Conservation (phyloP, 352 stramenopile species). For the Phytopythium helicoides region DNA sequence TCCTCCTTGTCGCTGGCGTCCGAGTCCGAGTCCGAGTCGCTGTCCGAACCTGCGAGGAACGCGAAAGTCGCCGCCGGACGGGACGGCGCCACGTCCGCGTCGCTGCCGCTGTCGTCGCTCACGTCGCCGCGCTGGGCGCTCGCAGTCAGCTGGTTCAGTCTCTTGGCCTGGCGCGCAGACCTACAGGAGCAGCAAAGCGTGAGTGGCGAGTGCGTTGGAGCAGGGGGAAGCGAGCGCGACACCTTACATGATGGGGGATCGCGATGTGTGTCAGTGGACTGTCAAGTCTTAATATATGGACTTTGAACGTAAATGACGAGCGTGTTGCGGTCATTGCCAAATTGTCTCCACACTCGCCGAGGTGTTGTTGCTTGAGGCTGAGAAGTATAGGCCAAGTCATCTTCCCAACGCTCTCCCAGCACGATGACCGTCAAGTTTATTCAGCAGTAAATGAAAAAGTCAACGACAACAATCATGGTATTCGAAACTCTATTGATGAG, state of each 20-base stretch:
- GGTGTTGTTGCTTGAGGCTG: no score
- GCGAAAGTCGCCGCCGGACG: slow-evolving; percentile 65
- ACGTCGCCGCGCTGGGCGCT: not conserved
- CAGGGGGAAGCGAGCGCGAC: not conserved
- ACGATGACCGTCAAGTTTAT: no score
- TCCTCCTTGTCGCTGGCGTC: slow-evolving; percentile 30
- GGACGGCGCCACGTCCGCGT: slow-evolving; percentile 37
- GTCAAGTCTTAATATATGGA: not conserved
- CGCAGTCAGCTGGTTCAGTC: slow-evolving; percentile 39
- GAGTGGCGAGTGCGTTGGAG: not conserved
- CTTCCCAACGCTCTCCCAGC: no score
- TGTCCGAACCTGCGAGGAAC: slow-evolving; percentile 73
- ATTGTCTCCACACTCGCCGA: no score
- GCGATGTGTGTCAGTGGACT: not conserved
- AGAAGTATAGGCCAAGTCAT: no score
- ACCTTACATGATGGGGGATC: not conserved
- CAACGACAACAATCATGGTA: not conserved
- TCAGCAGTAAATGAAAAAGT: no score
- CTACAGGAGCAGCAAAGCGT: slow-evolving; percentile 20
- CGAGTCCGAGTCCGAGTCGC: slow-evolving; percentile 50
- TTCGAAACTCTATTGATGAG: slow-evolving; percentile 16
- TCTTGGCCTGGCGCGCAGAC: slow-evolving; percentile 80
- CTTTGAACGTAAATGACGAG: no score
- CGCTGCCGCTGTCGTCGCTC: slow-evolving; percentile 24
- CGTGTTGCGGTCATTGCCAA: no score